Evolutionary conservation across 345 rosid species (phyloP), one percentile per base, ranked within the genome.

Genomic region (Triadica sebifera): DNA sequence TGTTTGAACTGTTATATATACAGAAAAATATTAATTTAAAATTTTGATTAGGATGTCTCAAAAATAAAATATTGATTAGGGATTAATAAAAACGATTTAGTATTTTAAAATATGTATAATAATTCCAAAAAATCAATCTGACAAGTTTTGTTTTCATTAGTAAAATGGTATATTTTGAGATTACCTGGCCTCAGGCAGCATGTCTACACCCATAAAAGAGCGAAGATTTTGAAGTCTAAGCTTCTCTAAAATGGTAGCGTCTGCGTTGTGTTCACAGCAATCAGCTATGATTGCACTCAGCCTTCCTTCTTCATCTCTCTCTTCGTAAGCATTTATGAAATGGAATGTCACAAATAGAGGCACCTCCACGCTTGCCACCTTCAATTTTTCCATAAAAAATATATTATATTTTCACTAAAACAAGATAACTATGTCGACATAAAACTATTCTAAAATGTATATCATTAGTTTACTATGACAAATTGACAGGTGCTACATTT

Each of bases 301-400:
- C 67, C 92, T 85, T 9, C 98, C 98, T 0, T 90, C 97, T 60
- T 89, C 91, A 63, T 92, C 93, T 77, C 53, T 83, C 79, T 91
- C 97, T 81, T 95, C 97, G 61, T 92, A 93, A 6, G 98, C 99
- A 75, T 95, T 95, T 63, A 93, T 93, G 86, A 92, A 92, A 81
- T 95, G 99, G 84, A 95, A 92, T 13, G 95, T 91, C 67, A 95
- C 86, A 59, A 47, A 95, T 7, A 94, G 67, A 0, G 99, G 99
- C 38, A 95, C 99, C 79, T 95, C 96, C 84, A 92, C 98, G 25
- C 98, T 92, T 62, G 91, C 84, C 81, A 92, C 97, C 98, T 94
- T 74, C 69, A 74, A 8, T 3, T 52, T 12, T 29, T 47, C 17
- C 10, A 41, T 25, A 38, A 9, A 29, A 10, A 22, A 12, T 1